Evolutionary conservation across 2,329 filamentous ascomycete species (phyloP), one percentile per base, ranked within the genome.

Genomic region (Endoconidiophora laricicola): DNA sequence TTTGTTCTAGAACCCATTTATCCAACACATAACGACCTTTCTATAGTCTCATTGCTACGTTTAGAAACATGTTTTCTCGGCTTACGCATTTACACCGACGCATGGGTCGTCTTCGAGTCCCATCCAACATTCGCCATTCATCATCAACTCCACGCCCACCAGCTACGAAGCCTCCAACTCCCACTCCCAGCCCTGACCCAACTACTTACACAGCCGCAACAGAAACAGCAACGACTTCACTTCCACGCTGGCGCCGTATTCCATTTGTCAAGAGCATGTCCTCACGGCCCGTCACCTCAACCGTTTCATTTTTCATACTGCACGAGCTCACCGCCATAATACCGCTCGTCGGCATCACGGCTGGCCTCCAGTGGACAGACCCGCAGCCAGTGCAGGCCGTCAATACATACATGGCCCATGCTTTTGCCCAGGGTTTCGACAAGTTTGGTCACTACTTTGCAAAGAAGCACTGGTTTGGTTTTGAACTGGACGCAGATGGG

Each of bases 291-390:
- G 64, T 87, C 42, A 85, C 85, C 1, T 86, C 95, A 65, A 71
- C 94, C 40, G 77, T 82, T 1, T 81, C 90, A 0, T 98, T 98
- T 63, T 69, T 96, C 9, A 69, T 95, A 38, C 73, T 98, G 0
- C 91, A 98, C 68, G 91, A 98, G 64, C 62, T 95, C 42, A 96
- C 91, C 0, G 90, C 91, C 7, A 67, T 95, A 9, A 64, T 90
- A 1, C 90, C 90, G 0, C 66, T 96, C 0, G 62, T 93, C 38
- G 81, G 76, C 0, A 72, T 96, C 1, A 79, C 84, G 20, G 79
- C 73, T 1, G 62, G 78, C 1, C 94, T 98, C 63, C 85, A 96
- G 66, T 87, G 86, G 20, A 78, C 78, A 1, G 70, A 79, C 54
- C 83, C 82, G 71, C 71, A 86, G 24, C 87, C 90, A 0, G 59